phyloP scores from a whole-genome alignment of 257 asterid genomes.

The Petrea volubilis region DNA sequence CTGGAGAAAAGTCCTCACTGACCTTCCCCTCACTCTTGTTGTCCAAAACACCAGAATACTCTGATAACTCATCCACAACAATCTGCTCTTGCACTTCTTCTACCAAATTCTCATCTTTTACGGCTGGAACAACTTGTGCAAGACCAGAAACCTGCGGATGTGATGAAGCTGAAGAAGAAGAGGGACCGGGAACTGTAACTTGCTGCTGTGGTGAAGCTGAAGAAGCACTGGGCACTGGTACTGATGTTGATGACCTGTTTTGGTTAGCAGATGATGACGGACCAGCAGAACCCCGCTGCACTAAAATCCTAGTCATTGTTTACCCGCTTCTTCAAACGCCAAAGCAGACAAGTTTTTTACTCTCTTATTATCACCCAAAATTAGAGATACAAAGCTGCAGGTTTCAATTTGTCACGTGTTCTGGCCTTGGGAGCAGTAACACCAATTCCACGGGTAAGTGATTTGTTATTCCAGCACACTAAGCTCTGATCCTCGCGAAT shows the following conservation, averaged over 20 bases:
- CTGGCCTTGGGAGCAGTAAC: constrained; percentile 88
- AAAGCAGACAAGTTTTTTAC: constrained; percentile 20
- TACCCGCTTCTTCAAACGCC: constrained; percentile 37
- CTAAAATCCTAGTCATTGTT: constrained; percentile 86
- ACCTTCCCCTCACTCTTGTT: constrained; percentile 34
- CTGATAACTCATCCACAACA: constrained; percentile 50
- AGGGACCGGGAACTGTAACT: constrained; percentile 41
- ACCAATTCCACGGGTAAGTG: constrained; percentile 82
- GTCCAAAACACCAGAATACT: constrained; percentile 35
- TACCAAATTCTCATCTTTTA: constrained; percentile 55
- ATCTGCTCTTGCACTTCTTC: constrained; percentile 59
- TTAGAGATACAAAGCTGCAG: constrained; percentile 50
- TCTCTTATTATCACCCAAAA: constrained; percentile 34
- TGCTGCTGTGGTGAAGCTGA: constrained; percentile 56
- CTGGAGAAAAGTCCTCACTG: constrained; percentile 49
- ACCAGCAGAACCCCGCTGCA: constrained; percentile 84
- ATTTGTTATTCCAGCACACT: constrained; percentile 69
- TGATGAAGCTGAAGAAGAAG: constrained; percentile 55
- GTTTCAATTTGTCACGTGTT: constrained; percentile 78
- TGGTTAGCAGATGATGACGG: constrained; percentile 77
- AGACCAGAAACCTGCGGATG: constrained; percentile 46
- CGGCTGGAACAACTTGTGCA: constrained; percentile 46
- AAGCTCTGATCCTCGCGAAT: constrained; percentile 59
- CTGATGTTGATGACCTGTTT: constrained; percentile 53
- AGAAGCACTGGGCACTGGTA: constrained; percentile 44